Conservation (phyloP, 768 basidiomycete genomes). For the Agrocybe chaxingu region DNA sequence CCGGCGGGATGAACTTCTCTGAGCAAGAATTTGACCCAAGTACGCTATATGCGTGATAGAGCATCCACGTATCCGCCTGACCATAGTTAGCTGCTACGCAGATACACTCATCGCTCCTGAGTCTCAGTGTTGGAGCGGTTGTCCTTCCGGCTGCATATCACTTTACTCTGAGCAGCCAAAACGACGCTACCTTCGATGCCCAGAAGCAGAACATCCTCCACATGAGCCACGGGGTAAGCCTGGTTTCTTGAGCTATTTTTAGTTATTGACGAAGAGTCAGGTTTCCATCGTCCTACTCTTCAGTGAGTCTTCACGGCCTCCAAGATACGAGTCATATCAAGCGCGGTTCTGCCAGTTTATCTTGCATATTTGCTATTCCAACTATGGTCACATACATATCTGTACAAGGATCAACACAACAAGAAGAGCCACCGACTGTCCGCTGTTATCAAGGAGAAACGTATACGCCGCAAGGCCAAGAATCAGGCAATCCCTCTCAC, state of each 20-base stretch:
- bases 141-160: constrained; percentile 77
- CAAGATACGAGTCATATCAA: neutral
- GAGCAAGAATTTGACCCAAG: constrained; percentile 77
- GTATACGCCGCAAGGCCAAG: constrained; percentile 22
- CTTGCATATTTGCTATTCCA: constrained; percentile 72
- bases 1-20: constrained; percentile 71
- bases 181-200: constrained; percentile 18
- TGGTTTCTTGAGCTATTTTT: neutral
- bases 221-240: constrained; percentile 77
- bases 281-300: constrained; percentile 76
- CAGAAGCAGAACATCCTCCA: constrained; percentile 51
- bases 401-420: constrained; percentile 53
- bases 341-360: constrained; percentile 51
- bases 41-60: constrained; percentile 27
- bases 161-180: constrained; percentile 45
- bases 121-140: constrained; percentile 76
- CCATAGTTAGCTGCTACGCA: constrained; percentile 57
- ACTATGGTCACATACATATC: constrained; percentile 69
- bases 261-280: constrained; percentile 25
- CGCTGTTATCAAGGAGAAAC: constrained; percentile 30
- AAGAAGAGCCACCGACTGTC: constrained; percentile 40
- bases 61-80: neutral
- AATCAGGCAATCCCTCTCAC: constrained; percentile 2
- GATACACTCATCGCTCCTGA: constrained; percentile 70
- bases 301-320: constrained; percentile 40